These are phyloP conservation scores for Pterocarpus santalinus DNA, from an alignment of 306 rosid genomes.

Conservation along the genomic window DNA sequence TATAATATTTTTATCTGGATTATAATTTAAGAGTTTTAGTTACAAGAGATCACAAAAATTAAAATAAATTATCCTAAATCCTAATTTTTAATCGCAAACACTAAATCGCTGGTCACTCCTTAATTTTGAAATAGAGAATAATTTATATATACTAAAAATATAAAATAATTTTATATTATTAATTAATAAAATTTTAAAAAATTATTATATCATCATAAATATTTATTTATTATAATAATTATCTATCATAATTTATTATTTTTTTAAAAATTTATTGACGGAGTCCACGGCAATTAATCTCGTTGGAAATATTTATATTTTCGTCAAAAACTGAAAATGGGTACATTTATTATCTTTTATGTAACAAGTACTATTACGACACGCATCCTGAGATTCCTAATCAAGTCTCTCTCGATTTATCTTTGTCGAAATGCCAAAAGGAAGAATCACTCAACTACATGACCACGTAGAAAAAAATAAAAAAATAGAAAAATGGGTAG, in stretches of 20 bases:
- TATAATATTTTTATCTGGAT: not conserved
- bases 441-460: not conserved
- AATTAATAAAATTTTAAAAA: too few relatives aligned
- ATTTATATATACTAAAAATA: too few relatives aligned
- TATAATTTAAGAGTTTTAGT: not conserved
- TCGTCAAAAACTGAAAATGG: not conserved
- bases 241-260: too few relatives aligned
- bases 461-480: not conserved
- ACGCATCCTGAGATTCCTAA: conserved; percentile 16
- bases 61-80: not conserved
- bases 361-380: not conserved
- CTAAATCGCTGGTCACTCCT: not conserved
- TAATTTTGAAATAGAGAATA: not conserved
- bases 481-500: not conserved
- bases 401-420: not conserved
- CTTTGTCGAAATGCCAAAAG: conserved; percentile 23
- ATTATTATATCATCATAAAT: too few relatives aligned
- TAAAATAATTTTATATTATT: too few relatives aligned
- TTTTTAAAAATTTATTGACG: too few relatives aligned
- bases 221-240: too few relatives aligned
- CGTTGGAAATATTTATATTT: not conserved
- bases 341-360: not conserved
- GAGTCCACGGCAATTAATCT: too few relatives aligned
- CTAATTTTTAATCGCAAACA: not conserved
- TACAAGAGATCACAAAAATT: not conserved